A percentile compares a stretch with the other conserved stretches of the same genome.
These are phyloP conservation scores for Neonectria neomacrospora DNA, from an alignment of 2,329 filamentous ascomycete genomes.

Conservation along the genomic window DNA sequence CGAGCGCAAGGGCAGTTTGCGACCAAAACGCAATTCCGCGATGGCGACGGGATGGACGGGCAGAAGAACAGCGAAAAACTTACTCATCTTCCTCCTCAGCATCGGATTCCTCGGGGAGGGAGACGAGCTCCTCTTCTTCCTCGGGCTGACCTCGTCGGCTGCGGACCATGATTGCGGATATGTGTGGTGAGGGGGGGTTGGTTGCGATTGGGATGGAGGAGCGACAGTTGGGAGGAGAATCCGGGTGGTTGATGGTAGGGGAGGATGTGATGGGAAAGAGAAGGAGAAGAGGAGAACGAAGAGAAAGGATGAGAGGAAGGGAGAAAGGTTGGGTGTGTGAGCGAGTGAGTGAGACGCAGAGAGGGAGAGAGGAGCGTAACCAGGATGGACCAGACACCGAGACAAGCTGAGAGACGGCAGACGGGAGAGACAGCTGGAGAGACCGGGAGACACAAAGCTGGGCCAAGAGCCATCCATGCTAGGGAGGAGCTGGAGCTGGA, in stretches of 20 bases:
- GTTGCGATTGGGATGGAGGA: slow-evolving; percentile 3
- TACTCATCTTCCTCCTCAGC: slow-evolving; percentile 67
- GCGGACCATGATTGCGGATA: slow-evolving; percentile 18
- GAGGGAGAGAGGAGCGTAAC: slow-evolving; percentile 13
- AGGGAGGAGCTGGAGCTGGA: neutral
- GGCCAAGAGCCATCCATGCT: slow-evolving; percentile 8
- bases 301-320: slow-evolving; percentile 11
- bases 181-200: neutral
- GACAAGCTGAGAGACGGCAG: neutral
- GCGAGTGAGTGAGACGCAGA: neutral
- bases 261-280: slow-evolving; percentile 5
- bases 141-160: slow-evolving; percentile 30
- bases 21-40: slow-evolving; percentile 14
- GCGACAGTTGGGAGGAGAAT: slow-evolving; percentile 4
- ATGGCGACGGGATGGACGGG: slow-evolving; percentile 22
- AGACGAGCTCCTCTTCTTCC: slow-evolving; percentile 65
- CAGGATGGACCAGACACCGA: slow-evolving; percentile 5
- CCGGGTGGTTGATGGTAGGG: slow-evolving; percentile 2
- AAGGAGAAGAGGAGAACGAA: slow-evolving; percentile 5
- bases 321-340: neutral
- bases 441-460: neutral
- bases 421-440: slow-evolving; percentile 11
- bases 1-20: slow-evolving; percentile 19
- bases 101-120: slow-evolving; percentile 63
- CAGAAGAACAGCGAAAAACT: slow-evolving; percentile 42